Conservation (phyloP, 352 stramenopile genomes). For the Phytophthora litchii region DNA sequence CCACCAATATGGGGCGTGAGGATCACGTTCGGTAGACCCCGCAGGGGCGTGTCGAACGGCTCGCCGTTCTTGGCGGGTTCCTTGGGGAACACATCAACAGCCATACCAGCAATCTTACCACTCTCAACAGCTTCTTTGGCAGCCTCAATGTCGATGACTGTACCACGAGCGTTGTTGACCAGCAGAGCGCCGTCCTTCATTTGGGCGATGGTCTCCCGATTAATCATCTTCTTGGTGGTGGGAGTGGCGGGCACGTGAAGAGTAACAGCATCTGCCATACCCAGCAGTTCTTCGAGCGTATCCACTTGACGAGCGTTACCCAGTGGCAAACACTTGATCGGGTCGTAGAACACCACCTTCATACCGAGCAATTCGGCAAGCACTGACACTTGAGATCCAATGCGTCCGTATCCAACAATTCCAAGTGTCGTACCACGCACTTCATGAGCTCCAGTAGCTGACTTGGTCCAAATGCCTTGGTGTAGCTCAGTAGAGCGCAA, state of each 20-base stretch:
- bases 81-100: slow-evolving; percentile 90
- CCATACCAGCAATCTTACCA: slow-evolving; percentile 80
- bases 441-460: slow-evolving; percentile 75
- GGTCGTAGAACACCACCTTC: slow-evolving; percentile 95
- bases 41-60: slow-evolving; percentile 85
- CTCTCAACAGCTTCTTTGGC: slow-evolving; percentile 90
- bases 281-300: slow-evolving; percentile 84
- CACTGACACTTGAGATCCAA: slow-evolving; percentile 84
- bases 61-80: slow-evolving; percentile 89
- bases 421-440: slow-evolving; percentile 82
- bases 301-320: slow-evolving; percentile 86
- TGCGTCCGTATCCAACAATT: slow-evolving; percentile 83
- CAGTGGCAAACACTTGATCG: slow-evolving; percentile 82
- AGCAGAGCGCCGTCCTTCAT: slow-evolving; percentile 94
- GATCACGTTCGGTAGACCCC: slow-evolving; percentile 93
- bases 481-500: slow-evolving; percentile 79
- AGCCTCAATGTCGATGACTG: slow-evolving; percentile 94
- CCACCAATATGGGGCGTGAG: slow-evolving; percentile 96
- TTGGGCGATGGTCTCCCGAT: slow-evolving; percentile 80
- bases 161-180: slow-evolving; percentile 95
- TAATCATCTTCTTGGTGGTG: slow-evolving; percentile 93
- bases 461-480: slow-evolving; percentile 82
- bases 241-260: slow-evolving; percentile 96
- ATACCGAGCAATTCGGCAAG: slow-evolving; percentile 91
- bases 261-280: slow-evolving; percentile 91